Evolutionary conservation across 306 rosid species (phyloP), one percentile per base, ranked within the genome.

Genomic region (Carpinus viminea): DNA sequence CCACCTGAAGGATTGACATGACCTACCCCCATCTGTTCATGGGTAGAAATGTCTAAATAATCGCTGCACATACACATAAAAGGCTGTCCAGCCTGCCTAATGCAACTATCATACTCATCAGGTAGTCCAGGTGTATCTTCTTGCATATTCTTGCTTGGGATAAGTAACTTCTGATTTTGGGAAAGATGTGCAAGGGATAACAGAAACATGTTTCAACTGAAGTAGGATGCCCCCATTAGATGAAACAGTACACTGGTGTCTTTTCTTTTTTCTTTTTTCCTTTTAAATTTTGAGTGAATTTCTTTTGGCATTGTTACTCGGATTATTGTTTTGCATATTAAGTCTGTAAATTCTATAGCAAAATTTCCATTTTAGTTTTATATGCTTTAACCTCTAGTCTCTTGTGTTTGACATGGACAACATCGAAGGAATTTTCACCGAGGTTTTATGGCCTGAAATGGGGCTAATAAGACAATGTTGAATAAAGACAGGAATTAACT

Each of bases 281-380:
- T 48, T 70, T 28, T 21, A 59, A 43, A 72, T 60, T 52, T 62
- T 48, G 87, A 74, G 84, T 85, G 90, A 78, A 82, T 80, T 24
- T 79, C 20, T 65, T 72, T 82, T 80, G 56, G 73, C 82, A 84
- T 81, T 84, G 79, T 79, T 77, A 77, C 74, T 53, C 55, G 76
- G 75, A 74, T 53, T 31, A 68, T 74, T 69, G 80, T 79, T 64
- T 74, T 48, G 62, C 80, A 53, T 76, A 82, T 84, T 76, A 56
- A 76, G 69, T 80, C 82, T 80, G 90, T 84, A 85, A 81, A 84
- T 85, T 78, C 82, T 70, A 84, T 84, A 85, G 87, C 76, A 54
- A 76, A 16, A 66, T 57, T 76, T 76, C 72, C 79, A 38, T 76
- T 50, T 57, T 72, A 72, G 66, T 59, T 36, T 41, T 72, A 9